Evolutionary conservation across 306 rosid species (phyloP).

Genomic region (Glycine soja): DNA sequence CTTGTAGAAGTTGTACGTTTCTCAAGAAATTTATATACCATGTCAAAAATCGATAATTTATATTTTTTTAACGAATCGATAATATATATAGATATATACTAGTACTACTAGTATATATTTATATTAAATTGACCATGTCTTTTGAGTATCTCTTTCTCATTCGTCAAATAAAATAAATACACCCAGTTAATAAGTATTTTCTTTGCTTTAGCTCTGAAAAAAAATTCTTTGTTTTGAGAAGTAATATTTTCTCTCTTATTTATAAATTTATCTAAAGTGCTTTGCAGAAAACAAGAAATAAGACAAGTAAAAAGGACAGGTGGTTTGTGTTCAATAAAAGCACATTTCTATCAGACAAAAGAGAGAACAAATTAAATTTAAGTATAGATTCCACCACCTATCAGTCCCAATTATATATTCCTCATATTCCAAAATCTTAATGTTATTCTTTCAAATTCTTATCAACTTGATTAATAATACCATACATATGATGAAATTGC

Average conservation of each 20-base stretch:
- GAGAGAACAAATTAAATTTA: conserved; percentile 30
- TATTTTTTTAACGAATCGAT: background rate
- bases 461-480: background rate
- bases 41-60: background rate
- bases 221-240: background rate
- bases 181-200: background rate
- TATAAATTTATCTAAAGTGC: too few species aligned
- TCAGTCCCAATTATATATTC: conserved; percentile 20
- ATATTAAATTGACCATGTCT: background rate
- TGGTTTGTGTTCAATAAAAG: background rate
- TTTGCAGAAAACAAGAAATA: background rate
- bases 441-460: conserved; percentile 14
- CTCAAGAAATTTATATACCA: background rate
- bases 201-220: background rate
- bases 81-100: too few species aligned
- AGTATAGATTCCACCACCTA: conserved; percentile 35
- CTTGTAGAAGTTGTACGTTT: background rate
- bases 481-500: background rate
- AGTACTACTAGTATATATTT: too few species aligned
- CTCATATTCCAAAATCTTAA: conserved; percentile 9
- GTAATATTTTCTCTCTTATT: background rate
- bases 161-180: background rate
- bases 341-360: background rate
- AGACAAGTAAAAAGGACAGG: background rate
- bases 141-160: background rate